phyloP scores from a whole-genome alignment of 2,329 filamentous ascomycete genomes.

The Delphinella strobiligena region DNA sequence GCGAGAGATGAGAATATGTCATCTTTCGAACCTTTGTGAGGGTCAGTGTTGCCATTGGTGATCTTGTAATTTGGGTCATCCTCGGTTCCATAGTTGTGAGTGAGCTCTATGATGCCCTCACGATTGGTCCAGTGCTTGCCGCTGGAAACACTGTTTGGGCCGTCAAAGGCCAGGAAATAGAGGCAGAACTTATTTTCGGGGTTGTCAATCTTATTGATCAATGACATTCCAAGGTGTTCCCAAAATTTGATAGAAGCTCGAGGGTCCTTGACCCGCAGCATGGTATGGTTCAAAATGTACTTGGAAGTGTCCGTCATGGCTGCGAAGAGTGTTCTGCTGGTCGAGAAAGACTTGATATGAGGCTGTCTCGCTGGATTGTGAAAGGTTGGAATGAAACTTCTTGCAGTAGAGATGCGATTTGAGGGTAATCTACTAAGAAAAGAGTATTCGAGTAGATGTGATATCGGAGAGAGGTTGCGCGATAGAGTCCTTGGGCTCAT shows the following conservation, averaged over 20 bases:
- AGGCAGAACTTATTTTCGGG: conserved; percentile 87
- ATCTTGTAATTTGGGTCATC: conserved; percentile 67
- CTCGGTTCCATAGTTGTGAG: conserved; percentile 80
- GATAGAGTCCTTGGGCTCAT: too few species aligned
- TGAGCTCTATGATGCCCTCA: conserved; percentile 67
- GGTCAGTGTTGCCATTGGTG: conserved; percentile 85
- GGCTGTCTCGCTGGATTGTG: too few species aligned
- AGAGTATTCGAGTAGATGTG: too few species aligned
- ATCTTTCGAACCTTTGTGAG: conserved; percentile 64
- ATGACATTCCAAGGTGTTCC: conserved; percentile 76
- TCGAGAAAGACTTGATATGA: not conserved
- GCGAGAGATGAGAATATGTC: too few species aligned
- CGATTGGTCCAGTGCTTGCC: conserved; percentile 69
- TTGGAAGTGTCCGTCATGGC: conserved; percentile 45
- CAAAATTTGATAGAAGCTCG: conserved; percentile 80
- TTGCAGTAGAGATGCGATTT: too few species aligned
- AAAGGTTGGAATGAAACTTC: too few species aligned
- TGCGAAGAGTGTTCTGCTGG: conserved; percentile 1
- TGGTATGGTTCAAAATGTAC: conserved; percentile 54
- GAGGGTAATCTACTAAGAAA: too few species aligned
- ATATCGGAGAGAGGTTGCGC: too few species aligned
- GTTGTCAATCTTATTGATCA: conserved; percentile 69
- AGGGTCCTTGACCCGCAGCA: conserved; percentile 72
- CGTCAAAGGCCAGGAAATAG: conserved; percentile 89
- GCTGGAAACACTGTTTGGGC: conserved; percentile 58